phyloP scores from a whole-genome alignment of 2,329 filamentous ascomycete genomes.

The Diaporthe australafricana region DNA sequence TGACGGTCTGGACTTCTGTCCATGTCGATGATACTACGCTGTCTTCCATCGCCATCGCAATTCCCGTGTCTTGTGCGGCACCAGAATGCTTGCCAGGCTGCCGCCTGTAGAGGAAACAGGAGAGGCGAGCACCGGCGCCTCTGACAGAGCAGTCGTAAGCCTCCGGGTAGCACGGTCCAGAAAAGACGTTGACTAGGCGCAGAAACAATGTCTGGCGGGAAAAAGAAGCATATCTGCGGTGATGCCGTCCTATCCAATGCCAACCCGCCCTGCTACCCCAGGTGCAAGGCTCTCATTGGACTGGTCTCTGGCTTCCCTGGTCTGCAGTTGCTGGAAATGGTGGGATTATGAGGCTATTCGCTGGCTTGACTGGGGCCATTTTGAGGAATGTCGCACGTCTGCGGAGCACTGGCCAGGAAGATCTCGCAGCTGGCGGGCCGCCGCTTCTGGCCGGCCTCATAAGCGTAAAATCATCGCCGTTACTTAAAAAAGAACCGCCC shows the following conservation, averaged over 20 bases:
- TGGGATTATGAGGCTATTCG: constrained; percentile 28
- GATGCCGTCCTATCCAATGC: constrained; percentile 16
- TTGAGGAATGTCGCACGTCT: constrained; percentile 30
- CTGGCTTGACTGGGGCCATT: constrained; percentile 25
- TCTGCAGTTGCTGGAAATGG: constrained; percentile 26
- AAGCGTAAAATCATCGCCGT: constrained; percentile 32
- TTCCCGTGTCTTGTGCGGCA: constrained; percentile 27
- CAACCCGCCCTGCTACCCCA: constrained; percentile 27
- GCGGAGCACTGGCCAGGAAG: constrained; percentile 33
- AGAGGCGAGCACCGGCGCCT: constrained; percentile 35
- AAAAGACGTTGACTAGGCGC: constrained; percentile 31
- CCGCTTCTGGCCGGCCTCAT: constrained; percentile 28
- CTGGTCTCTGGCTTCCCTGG: constrained; percentile 29
- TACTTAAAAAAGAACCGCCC: constrained; percentile 34
- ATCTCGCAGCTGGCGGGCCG: constrained; percentile 35
- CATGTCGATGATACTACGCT: not conserved
- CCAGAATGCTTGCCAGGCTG: constrained; percentile 11
- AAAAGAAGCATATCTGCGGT: constrained; percentile 21
- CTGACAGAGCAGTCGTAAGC: constrained; percentile 18
- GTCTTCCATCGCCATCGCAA: constrained; percentile 12
- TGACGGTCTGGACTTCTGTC: not conserved
- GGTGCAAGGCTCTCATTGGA: constrained; percentile 26
- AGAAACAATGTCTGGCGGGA: constrained; percentile 35
- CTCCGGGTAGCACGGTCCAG: constrained; percentile 30
- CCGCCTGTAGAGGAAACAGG: constrained; percentile 14